phyloP scores from a whole-genome alignment of 2,329 filamentous ascomycete species.

The Cladosporium austrohemisphaericum region DNA sequence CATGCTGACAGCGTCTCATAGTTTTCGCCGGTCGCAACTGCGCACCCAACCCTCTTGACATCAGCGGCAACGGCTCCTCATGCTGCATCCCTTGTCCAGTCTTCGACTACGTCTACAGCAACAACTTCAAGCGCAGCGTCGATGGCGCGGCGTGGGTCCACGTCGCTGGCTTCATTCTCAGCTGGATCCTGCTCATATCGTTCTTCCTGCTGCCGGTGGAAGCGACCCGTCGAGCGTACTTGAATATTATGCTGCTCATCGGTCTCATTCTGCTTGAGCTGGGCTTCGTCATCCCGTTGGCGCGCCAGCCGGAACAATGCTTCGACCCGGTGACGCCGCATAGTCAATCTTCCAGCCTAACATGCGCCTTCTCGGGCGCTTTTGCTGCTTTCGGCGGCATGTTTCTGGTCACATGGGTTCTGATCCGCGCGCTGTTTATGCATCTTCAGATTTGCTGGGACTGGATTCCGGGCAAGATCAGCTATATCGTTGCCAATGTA shows the following conservation, averaged over 20 bases:
- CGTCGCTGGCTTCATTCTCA: constrained; percentile 65
- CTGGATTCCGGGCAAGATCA: constrained; percentile 28
- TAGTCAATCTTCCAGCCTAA: constrained; percentile 68
- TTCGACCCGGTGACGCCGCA: constrained; percentile 81
- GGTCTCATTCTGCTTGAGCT: constrained; percentile 72
- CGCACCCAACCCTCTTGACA: constrained; percentile 24
- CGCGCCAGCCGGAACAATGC: constrained; percentile 69
- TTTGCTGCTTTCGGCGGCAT: constrained; percentile 76
- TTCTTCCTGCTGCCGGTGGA: constrained; percentile 73
- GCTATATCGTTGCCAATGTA: constrained; percentile 32
- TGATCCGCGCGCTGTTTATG: constrained; percentile 46
- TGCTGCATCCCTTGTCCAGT: constrained; percentile 86
- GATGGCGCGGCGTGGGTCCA: constrained; percentile 75
- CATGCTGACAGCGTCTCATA: constrained; percentile 9
- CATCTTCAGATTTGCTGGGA: constrained; percentile 39
- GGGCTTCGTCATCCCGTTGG: constrained; percentile 78
- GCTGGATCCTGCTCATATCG: constrained; percentile 69
- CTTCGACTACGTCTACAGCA: constrained; percentile 65
- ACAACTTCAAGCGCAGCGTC: constrained; percentile 53
- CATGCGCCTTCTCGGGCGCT: constrained; percentile 76
- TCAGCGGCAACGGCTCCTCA: constrained; percentile 19
- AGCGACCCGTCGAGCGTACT: constrained; percentile 78
- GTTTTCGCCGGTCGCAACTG: constrained; percentile 25
- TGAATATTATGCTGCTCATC: constrained; percentile 73
- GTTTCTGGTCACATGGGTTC: constrained; percentile 75